Evolutionary conservation across 192 early-diverging fungal species (phyloP).

Genomic region (Phycomyces blakesleeanus): DNA sequence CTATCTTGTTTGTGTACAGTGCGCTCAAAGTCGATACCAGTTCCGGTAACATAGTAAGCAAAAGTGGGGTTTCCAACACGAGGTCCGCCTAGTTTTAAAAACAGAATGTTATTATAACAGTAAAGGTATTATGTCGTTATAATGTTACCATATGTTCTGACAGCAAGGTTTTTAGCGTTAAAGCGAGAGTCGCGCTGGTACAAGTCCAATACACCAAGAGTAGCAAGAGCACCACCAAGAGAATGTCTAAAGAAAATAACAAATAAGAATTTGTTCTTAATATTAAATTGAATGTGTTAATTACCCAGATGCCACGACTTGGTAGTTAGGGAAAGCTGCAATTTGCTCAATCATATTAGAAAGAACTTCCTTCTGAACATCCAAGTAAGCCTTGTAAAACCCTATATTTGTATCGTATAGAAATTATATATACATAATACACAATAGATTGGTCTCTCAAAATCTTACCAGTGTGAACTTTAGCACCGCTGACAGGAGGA

Average conservation of each 20-base stretch:
- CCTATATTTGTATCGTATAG: no score
- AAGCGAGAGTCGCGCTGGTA: conserved; percentile 15
- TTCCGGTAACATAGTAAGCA: conserved; percentile 7
- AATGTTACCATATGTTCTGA: conserved; percentile 15
- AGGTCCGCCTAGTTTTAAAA: conserved; percentile 5
- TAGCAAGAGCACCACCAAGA: conserved; percentile 23
- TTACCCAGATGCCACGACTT: conserved; percentile 21
- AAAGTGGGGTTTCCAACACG: conserved; percentile 9
- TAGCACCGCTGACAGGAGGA: conserved; percentile 18
- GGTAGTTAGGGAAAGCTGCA: conserved; percentile 11
- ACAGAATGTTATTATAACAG: no score
- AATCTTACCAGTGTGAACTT: conserved; percentile 17
- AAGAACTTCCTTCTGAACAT: no score
- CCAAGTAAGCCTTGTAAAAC: no score
- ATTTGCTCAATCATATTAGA: conserved; percentile 3
- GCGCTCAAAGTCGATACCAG: conserved; percentile 1
- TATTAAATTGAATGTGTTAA: background rate
- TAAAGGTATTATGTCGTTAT: no score
- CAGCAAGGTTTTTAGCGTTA: conserved; percentile 5
- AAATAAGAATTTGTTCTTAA: background rate
- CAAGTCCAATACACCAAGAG: conserved; percentile 18
- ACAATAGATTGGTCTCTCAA: no score
- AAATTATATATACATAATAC: no score
- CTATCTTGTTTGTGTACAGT: conserved; percentile 4
- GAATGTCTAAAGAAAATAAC: conserved; percentile 11